A percentile compares a stretch with the other conserved stretches of the same genome.
These are phyloP conservation scores for Fusarium newnesense DNA, from an alignment of 2,329 filamentous ascomycete genomes.

Conservation along the genomic window DNA sequence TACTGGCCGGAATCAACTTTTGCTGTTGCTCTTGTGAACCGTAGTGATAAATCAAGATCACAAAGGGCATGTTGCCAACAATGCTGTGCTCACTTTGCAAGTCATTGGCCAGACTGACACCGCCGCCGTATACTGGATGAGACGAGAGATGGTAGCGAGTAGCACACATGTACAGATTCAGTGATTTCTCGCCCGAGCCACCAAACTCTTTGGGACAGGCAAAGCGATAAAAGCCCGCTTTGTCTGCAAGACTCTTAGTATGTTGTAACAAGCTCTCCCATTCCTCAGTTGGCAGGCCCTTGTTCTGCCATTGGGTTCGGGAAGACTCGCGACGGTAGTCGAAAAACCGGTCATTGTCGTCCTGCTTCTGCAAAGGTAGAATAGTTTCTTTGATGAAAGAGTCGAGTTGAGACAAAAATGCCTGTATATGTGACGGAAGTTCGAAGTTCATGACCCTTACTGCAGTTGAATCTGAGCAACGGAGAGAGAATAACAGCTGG, in stretches of 20 bases:
- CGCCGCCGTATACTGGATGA: background rate
- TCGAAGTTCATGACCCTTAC: too few relatives aligned
- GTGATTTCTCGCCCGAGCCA: background rate
- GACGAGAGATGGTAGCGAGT: background rate
- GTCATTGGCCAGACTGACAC: background rate
- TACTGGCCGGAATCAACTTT: background rate
- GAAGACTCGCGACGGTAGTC: too few relatives aligned
- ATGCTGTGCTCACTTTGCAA: background rate
- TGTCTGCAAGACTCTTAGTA: background rate
- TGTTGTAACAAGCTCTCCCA: background rate
- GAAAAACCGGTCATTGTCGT: too few relatives aligned
- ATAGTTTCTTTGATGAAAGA: too few relatives aligned
- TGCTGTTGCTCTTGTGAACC: background rate
- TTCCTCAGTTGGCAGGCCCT: background rate
- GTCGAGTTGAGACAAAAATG: too few relatives aligned
- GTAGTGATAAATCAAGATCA: background rate
- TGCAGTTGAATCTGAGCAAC: too few relatives aligned
- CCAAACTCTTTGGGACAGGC: background rate
- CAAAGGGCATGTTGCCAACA: background rate
- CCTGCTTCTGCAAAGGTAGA: too few relatives aligned
- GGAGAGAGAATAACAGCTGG: too few relatives aligned
- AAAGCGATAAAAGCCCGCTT: background rate
- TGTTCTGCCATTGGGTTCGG: too few relatives aligned
- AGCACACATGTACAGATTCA: background rate
- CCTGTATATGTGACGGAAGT: too few relatives aligned